phyloP scores from a whole-genome alignment of 306 rosid genomes.

The Acacia acuminata region DNA sequence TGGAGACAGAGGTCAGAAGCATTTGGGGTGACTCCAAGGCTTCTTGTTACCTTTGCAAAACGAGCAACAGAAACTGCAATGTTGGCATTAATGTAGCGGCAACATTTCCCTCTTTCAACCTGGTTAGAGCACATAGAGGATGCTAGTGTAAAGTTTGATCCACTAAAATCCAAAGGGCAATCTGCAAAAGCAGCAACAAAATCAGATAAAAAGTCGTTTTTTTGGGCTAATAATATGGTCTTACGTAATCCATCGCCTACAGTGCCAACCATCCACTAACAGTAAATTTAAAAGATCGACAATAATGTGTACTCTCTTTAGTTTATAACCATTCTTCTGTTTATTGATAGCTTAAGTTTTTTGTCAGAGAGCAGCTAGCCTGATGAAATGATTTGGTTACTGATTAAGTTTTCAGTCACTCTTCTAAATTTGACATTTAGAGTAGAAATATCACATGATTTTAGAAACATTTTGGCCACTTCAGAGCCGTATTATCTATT shows the following conservation, averaged over 20 bases:
- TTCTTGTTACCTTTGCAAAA: constrained; percentile 76
- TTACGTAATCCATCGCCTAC: constrained; percentile 6
- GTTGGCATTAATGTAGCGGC: constrained; percentile 91
- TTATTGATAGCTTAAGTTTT: background rate
- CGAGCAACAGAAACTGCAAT: constrained; percentile 81
- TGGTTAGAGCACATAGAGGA: constrained; percentile 74
- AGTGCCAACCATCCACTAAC: background rate
- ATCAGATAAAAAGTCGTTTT: constrained; percentile 19
- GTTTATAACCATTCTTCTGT: constrained; percentile 18
- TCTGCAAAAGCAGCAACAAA: constrained; percentile 57
- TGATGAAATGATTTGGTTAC: background rate
- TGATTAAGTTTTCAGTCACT: constrained; percentile 3
- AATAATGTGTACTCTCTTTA: constrained; percentile 17
- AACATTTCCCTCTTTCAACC: constrained; percentile 79
- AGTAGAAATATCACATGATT: constrained; percentile 2
- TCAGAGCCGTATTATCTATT: background rate
- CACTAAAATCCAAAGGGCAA: constrained; percentile 82
- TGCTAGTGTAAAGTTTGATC: constrained; percentile 77
- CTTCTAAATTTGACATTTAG: constrained; percentile 24
- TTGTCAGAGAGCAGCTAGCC: background rate
- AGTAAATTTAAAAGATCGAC: background rate
- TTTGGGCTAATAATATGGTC: background rate
- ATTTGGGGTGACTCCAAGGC: constrained; percentile 74
- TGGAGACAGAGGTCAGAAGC: constrained; percentile 67
- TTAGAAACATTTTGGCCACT: constrained; percentile 6